Evolutionary conservation across 805 yeast genomes (phyloP).

Genomic region (Saccharomycopsis sp.): DNA sequence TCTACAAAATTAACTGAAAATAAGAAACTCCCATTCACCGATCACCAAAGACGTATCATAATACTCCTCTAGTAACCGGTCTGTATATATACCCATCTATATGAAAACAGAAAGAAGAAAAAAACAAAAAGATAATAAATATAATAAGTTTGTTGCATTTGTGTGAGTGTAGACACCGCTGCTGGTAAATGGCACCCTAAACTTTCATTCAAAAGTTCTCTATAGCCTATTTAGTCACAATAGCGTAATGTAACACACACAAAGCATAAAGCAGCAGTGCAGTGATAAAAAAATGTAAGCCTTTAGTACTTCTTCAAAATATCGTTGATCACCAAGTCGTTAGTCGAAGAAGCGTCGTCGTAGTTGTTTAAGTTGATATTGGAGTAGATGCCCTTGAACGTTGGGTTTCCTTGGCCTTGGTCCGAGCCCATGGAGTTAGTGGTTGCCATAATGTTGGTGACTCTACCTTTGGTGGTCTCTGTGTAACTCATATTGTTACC

Average conservation of each 20-base stretch:
- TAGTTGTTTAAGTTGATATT: slow-evolving; percentile 5
- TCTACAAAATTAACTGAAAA: too few species aligned
- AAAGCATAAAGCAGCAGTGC: neutral
- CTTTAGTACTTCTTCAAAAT: slow-evolving; percentile 7
- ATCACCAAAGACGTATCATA: neutral
- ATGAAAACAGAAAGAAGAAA: neutral
- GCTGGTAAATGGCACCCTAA: neutral
- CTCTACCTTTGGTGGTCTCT: slow-evolving; percentile 1
- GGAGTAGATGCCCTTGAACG: slow-evolving; percentile 1
- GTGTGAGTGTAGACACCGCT: neutral
- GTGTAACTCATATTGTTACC: neutral
- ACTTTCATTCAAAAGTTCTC: neutral
- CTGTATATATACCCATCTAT: neutral
- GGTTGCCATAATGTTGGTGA: neutral
- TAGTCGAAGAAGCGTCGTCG: slow-evolving; percentile 7
- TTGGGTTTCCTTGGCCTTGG: neutral
- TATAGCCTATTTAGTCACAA: neutral
- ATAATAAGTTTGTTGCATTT: neutral
- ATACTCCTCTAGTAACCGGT: neutral
- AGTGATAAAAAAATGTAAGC: neutral
- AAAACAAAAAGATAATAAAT: neutral
- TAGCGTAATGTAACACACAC: neutral
- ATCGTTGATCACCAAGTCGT: slow-evolving; percentile 12
- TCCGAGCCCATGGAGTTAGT: neutral
- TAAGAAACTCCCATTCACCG: neutral